Evolutionary conservation across 2,329 filamentous ascomycete species (phyloP).

Genomic region (Lasiodiplodia gonubiensis): DNA sequence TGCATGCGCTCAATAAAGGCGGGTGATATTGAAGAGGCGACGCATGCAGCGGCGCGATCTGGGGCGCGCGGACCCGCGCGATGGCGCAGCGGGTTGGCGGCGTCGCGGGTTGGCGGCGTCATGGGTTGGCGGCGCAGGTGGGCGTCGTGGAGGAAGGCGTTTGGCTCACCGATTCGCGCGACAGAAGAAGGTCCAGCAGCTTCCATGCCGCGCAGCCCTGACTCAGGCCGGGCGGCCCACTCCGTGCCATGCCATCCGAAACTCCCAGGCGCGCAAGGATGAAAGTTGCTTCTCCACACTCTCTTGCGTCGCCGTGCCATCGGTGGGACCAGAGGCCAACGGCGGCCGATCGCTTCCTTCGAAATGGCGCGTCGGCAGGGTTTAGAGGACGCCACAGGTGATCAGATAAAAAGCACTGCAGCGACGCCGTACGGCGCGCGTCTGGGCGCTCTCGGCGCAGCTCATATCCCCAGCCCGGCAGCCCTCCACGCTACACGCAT

Average conservation of each 20-base stretch:
- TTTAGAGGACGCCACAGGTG: constrained; percentile 27
- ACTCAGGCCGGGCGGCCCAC: constrained; percentile 21
- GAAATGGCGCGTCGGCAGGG: constrained; percentile 22
- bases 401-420: constrained; percentile 29
- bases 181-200: constrained; percentile 24
- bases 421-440: constrained; percentile 12
- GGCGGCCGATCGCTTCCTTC: constrained; percentile 29
- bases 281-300: constrained; percentile 27
- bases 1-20: constrained; percentile 26
- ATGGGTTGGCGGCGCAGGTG: too few relatives aligned
- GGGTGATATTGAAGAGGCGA: constrained; percentile 5
- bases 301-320: constrained; percentile 17
- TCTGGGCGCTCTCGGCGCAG: constrained; percentile 26
- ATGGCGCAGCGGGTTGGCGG: neutral
- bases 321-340: constrained; percentile 27
- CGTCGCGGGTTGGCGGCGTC: neutral
- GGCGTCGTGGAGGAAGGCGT: constrained; percentile 7
- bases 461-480: constrained; percentile 25
- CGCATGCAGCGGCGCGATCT: constrained; percentile 19
- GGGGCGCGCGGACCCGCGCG: constrained; percentile 9
- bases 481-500: constrained; percentile 25
- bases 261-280: constrained; percentile 22
- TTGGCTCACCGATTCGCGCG: constrained; percentile 21
- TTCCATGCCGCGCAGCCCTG: constrained; percentile 21
- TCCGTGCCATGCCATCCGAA: constrained; percentile 21